Percentiles rank a stretch among this genome's conserved stretches.
Evolutionary conservation across 179 eudicot genomes (phyloP).

Genomic region (Gypsophila paniculata): DNA sequence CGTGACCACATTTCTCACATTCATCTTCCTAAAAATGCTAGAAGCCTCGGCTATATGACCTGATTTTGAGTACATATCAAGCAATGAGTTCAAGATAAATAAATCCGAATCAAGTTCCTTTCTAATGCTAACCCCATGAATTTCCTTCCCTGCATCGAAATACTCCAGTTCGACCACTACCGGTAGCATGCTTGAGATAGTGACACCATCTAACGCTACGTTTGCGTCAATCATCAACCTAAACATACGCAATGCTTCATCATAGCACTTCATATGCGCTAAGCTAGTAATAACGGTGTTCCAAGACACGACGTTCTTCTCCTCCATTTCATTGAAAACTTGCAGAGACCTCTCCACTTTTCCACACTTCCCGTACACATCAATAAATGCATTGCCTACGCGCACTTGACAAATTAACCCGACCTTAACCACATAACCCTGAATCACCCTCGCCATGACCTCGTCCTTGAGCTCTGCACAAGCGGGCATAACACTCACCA

Average conservation of each 20-base stretch:
- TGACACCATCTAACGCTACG: constrained; percentile 38
- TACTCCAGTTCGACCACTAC: constrained; percentile 47
- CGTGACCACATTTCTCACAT: constrained; percentile 46
- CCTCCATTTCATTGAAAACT: constrained; percentile 44
- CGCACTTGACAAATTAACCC: constrained; percentile 41
- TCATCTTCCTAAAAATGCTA: constrained; percentile 37
- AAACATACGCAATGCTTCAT: constrained; percentile 42
- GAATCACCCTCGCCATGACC: constrained; percentile 38
- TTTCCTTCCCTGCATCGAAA: constrained; percentile 47
- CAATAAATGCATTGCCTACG: constrained; percentile 52
- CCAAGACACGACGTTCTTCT: constrained; percentile 59
- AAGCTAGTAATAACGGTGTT: constrained; percentile 53
- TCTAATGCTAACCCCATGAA: constrained; percentile 54
- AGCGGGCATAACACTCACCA: constrained; percentile 57
- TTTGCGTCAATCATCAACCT: constrained; percentile 42
- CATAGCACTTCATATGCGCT: constrained; percentile 33
- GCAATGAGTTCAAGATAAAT: constrained; percentile 57
- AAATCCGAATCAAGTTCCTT: constrained; percentile 47
- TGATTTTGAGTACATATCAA: constrained; percentile 69
- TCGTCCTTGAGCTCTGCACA: constrained; percentile 46
- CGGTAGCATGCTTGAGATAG: constrained; percentile 58
- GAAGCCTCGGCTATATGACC: constrained; percentile 39
- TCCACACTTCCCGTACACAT: constrained; percentile 69
- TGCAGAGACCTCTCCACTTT: constrained; percentile 25
- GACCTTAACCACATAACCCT: constrained; percentile 52